Evolutionary conservation across 2,329 filamentous ascomycete genomes (phyloP).

Genomic region (Penicillium sclerotiorum): DNA sequence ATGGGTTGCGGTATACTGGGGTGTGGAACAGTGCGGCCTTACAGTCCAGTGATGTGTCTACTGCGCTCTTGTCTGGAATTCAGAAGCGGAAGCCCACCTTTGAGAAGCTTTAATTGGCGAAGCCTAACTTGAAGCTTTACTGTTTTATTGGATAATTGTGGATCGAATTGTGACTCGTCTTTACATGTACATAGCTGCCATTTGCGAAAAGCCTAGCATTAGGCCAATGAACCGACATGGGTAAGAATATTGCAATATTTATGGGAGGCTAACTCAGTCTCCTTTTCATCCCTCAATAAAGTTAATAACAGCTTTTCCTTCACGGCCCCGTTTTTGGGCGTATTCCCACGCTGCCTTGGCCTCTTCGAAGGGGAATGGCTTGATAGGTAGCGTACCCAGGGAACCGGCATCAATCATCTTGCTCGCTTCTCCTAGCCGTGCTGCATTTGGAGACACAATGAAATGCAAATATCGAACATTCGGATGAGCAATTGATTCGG

Average conservation of each 20-base stretch:
- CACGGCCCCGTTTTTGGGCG: conserved; percentile 3
- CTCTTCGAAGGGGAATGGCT: conserved; percentile 2
- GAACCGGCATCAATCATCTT: conserved; percentile 4
- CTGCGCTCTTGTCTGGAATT: conserved; percentile 74
- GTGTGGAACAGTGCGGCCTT: conserved; percentile 86
- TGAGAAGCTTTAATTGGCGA: conserved; percentile 73
- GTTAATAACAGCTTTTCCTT: conserved; percentile 3
- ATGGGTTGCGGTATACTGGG: conserved; percentile 79
- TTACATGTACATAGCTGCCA: too few species aligned
- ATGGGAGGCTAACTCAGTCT: too few species aligned
- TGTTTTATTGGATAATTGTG: too few species aligned
- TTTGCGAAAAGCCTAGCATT: too few species aligned
- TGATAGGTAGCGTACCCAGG: background rate
- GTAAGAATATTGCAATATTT: too few species aligned
- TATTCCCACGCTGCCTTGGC: conserved; percentile 1
- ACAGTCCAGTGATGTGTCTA: conserved; percentile 76
- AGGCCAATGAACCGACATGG: too few species aligned
- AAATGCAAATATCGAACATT: conserved; percentile 10
- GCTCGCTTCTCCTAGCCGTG: background rate
- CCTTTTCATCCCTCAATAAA: conserved; percentile 1
- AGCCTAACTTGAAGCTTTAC: too few species aligned
- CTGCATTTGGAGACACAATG: conserved; percentile 4
- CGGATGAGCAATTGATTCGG: background rate
- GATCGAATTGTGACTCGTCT: too few species aligned
- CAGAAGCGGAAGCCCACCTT: conserved; percentile 80